Evolutionary conservation across 176 grass and related monocot species (phyloP), one percentile per base, ranked within the genome.

Genomic region (Echinochloa phyllopogon): DNA sequence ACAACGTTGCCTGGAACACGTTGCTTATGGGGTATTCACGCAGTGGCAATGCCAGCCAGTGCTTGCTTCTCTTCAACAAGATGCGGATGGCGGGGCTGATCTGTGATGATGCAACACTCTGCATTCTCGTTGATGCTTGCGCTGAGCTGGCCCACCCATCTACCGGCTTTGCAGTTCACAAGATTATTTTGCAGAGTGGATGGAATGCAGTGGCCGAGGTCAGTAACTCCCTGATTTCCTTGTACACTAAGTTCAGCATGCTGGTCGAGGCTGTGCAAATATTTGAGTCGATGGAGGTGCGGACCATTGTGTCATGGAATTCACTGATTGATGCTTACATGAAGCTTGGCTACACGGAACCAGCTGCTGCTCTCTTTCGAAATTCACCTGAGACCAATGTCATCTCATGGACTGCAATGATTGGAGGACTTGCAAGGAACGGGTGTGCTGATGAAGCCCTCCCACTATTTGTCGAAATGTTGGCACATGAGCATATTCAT

Each of bases 391-490:
- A 88, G 74, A 94, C 74, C 25, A 92, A 92, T 84, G 20, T 44
- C 37, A 69, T 92, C 73, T 92, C 93, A 21, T 94, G 90, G 90
- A 92, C 93, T n/a, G 4, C 85, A 12, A 86, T 94, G 87, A 92
- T 94, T 2, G 48, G 81, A 37, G 93, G 93, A 27, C 79, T 90
- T 40, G 85, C 82, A 2, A 94, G 78, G 76, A 92, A 82, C 20
- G 75, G 93, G 4, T 17, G 6, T 5, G 75, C 82, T 20, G 85
- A 88, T 40, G 79, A 92, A 67, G 90, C 90, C 2, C 74, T 94
- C 41, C 7, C 16, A 0, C 87, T 90, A 25, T 92, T 94, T 60
- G 40, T 76, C 20, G 75, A 80, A 40, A 90, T 94, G 87, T 62
- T 75, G 77, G 16, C 77, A 45, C 57, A 76, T 21, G 61, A 75